phyloP scores from a whole-genome alignment of 2,329 filamentous ascomycete genomes.

The Colletotrichum musicola region DNA sequence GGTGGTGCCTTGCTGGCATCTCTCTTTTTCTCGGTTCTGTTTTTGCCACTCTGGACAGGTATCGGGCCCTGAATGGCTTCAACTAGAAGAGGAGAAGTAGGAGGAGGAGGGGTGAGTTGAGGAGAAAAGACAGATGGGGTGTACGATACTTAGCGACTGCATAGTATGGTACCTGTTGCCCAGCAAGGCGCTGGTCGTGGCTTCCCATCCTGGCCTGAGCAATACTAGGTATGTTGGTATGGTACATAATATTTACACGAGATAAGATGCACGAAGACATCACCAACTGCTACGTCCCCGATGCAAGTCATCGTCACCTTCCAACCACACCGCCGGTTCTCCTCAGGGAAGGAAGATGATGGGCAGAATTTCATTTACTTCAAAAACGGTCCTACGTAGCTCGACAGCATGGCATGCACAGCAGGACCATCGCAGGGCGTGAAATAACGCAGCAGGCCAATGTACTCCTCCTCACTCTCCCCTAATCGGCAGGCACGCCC shows the following conservation, averaged over 20 bases:
- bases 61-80: conserved; percentile 14
- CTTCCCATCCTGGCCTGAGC: too few species aligned
- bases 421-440: too few species aligned
- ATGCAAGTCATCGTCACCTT: conserved; percentile 37
- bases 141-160: too few species aligned
- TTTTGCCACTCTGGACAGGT: conserved; percentile 8
- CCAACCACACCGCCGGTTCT: conserved; percentile 26
- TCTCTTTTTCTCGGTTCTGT: too few species aligned
- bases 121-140: background rate
- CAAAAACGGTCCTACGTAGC: too few species aligned
- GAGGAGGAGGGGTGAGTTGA: background rate
- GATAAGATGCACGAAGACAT: conserved; percentile 18
- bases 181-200: background rate
- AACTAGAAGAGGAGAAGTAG: background rate
- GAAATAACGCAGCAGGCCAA: conserved; percentile 10
- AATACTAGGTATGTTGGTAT: too few species aligned
- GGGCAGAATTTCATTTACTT: conserved; percentile 2
- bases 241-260: background rate
- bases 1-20: too few species aligned
- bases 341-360: conserved; percentile 3
- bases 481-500: conserved; percentile 25
- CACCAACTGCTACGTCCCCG: conserved; percentile 11
- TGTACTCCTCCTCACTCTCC: background rate
- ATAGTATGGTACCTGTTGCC: background rate
- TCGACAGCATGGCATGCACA: too few species aligned